Evolutionary conservation across 75 land plant species (phyloP).

Genomic region (Selaginella moellendorffii): DNA sequence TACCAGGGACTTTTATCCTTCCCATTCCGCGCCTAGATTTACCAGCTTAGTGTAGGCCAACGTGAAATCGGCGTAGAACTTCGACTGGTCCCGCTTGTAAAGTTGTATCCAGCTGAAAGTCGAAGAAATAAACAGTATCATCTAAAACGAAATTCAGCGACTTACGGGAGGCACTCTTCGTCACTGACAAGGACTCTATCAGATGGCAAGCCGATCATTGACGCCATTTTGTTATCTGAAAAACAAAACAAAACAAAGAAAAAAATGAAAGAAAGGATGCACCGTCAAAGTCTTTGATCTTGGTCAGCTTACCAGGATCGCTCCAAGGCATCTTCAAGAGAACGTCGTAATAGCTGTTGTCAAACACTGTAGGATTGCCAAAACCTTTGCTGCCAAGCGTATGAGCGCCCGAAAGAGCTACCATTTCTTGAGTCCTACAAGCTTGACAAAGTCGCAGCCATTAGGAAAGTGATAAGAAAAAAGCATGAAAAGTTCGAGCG

Average conservation of each 20-base stretch:
- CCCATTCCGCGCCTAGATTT: constrained; percentile 65
- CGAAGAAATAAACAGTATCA: not conserved
- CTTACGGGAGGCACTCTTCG: constrained; percentile 73
- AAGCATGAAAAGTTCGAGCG: no score
- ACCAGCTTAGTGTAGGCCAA: constrained; percentile 58
- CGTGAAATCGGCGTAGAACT: constrained; percentile 63
- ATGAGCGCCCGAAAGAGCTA: constrained; percentile 89
- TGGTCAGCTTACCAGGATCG: constrained; percentile 29
- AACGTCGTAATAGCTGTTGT: constrained; percentile 75
- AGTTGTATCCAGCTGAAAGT: constrained; percentile 56
- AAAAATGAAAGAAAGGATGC: not conserved
- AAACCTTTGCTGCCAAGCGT: constrained; percentile 88
- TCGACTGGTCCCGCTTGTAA: constrained; percentile 50
- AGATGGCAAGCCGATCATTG: constrained; percentile 88
- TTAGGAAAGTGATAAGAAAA: no score
- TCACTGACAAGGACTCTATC: constrained; percentile 76
- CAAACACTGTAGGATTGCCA: constrained; percentile 74
- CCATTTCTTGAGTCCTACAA: constrained; percentile 72
- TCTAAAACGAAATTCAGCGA: not conserved
- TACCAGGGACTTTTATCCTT: not conserved
- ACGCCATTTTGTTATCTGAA: constrained; percentile 31
- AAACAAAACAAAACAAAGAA: constrained; percentile 3
- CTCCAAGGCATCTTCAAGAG: constrained; percentile 82
- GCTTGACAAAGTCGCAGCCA: no score
- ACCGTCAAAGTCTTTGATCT: not conserved